A percentile compares a stretch with the other conserved stretches of the same genome.
These are phyloP conservation scores for Teratosphaeriaceae sp. DNA, from an alignment of 2,329 filamentous ascomycete genomes.

Conservation along the genomic window DNA sequence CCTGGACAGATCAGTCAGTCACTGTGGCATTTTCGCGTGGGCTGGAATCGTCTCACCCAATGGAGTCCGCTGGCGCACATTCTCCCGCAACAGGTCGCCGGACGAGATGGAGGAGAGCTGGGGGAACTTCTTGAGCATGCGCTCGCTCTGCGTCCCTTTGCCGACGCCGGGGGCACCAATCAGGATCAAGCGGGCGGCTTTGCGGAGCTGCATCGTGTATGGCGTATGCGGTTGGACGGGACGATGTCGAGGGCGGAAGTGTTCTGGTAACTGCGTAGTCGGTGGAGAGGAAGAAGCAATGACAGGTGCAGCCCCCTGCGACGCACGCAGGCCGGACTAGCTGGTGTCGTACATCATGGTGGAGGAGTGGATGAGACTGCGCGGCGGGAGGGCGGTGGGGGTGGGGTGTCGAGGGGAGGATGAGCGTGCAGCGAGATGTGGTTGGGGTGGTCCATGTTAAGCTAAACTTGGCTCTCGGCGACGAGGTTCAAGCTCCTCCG, in stretches of 20 bases:
- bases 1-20: conserved; percentile 46
- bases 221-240: too few relatives aligned
- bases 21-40: neutral
- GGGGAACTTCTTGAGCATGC: conserved; percentile 78
- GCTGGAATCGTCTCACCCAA: conserved; percentile 54
- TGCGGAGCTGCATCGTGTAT: conserved; percentile 47
- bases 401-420: too few relatives aligned
- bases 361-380: neutral
- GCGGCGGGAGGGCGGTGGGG: too few relatives aligned
- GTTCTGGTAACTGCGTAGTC: neutral
- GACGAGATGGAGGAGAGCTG: conserved; percentile 89
- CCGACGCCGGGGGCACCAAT: conserved; percentile 94
- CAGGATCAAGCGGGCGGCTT: conserved; percentile 85
- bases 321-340: conserved; percentile 11
- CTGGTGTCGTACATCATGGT: conserved; percentile 22
- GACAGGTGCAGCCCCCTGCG: neutral
- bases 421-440: too few relatives aligned
- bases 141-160: conserved; percentile 88
- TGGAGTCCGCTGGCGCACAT: conserved; percentile 82
- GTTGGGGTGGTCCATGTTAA: neutral
- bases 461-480: neutral
- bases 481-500: too few relatives aligned
- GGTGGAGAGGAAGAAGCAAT: too few relatives aligned
- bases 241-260: neutral
- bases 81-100: conserved; percentile 82